Base-by-base conservation (phyloP, 2,329 filamentous ascomycete genomes). In the Penicillium sp. region DNA sequence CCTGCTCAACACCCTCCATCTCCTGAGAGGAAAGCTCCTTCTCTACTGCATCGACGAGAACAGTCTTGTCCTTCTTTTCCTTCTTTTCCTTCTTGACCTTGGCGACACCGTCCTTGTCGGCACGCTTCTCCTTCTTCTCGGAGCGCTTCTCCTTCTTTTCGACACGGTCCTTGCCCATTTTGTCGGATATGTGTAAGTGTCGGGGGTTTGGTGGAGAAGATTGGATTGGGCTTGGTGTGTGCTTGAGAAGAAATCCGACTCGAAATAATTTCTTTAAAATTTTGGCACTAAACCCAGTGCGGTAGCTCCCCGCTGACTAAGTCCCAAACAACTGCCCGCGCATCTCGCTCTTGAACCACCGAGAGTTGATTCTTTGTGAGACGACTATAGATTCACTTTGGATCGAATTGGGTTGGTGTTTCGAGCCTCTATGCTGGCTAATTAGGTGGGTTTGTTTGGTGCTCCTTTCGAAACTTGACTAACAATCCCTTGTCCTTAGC, bases 41-140 rank as follows among this genome's bases (percentile, higher is more conserved):
- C 65, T 76, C 73, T 56, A 71, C 73, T 35, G 72, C 73, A 58
- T 76, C 73, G 58, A 66, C 67, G 47, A 78, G 69, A 64, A 58
- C 62, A 52, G 68, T 70, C 64, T 73, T 74, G 44, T 74, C 74
- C 68, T 76, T 76, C 70, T 77, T 77, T 21, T 77, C 74, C 63
- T 77, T 77, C 70, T 77, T 76, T 45, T 78, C 74, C 68, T 79
- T 80, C 69, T 79, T 78, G 67, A 63, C 63, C 71, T 77, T 79
- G 69, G 72, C 68, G 48, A 79, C 72, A 52, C 77, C 77, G 64
- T 79, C 75, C 63, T 75, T 75, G 64, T 79, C 77, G 56, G 75
- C 70, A 57, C 76, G 75, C 71, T 79, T 79, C 62, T 73, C 70
- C 69, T 73, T 73, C 70, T 72, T 73, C 65, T 78, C 75, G 27